phyloP scores from a whole-genome alignment of 73 alveolate species.

The Uronychia binucleata region DNA sequence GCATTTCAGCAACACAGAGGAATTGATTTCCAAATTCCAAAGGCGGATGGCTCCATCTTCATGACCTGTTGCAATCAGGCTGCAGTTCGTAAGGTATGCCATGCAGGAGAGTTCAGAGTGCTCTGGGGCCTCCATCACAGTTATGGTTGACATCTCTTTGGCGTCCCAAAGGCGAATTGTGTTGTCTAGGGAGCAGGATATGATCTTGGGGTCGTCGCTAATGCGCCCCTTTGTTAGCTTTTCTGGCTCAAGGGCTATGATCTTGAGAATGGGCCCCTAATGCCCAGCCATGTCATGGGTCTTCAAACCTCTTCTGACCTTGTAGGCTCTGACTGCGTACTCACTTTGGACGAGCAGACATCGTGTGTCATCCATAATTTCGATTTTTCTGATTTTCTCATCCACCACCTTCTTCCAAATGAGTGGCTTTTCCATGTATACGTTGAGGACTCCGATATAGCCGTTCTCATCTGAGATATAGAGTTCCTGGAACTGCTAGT shows the following conservation, averaged over 20 bases:
- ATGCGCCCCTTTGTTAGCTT: slow-evolving; percentile 57
- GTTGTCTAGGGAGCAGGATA: slow-evolving; percentile 82
- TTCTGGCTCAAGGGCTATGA: slow-evolving; percentile 74
- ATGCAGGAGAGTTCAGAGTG: slow-evolving; percentile 80
- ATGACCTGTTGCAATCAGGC: slow-evolving; percentile 92
- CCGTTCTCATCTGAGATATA: slow-evolving; percentile 88
- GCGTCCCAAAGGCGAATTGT: slow-evolving; percentile 94
- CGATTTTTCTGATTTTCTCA: slow-evolving; percentile 58
- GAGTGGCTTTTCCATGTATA: slow-evolving; percentile 83
- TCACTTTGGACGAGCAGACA: slow-evolving; percentile 74
- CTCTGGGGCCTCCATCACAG: slow-evolving; percentile 76
- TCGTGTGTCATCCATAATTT: slow-evolving; percentile 63
- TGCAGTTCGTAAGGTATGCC: slow-evolving; percentile 79
- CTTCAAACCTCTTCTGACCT: slow-evolving; percentile 81
- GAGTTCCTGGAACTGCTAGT: slow-evolving; percentile 55
- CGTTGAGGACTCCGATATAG: slow-evolving; percentile 79
- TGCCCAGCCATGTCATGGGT: slow-evolving; percentile 87
- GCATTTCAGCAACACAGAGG: slow-evolving; percentile 72
- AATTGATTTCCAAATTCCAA: slow-evolving; percentile 86
- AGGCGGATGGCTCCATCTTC: slow-evolving; percentile 85
- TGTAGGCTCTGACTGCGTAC: slow-evolving; percentile 60
- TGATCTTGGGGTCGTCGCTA: slow-evolving; percentile 64
- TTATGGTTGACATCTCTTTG: slow-evolving; percentile 75
- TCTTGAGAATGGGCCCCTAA: slow-evolving; percentile 80
- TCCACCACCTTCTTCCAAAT: slow-evolving; percentile 67